Evolutionary conservation across 306 rosid species (phyloP).

Genomic region (Prunus armeniaca): DNA sequence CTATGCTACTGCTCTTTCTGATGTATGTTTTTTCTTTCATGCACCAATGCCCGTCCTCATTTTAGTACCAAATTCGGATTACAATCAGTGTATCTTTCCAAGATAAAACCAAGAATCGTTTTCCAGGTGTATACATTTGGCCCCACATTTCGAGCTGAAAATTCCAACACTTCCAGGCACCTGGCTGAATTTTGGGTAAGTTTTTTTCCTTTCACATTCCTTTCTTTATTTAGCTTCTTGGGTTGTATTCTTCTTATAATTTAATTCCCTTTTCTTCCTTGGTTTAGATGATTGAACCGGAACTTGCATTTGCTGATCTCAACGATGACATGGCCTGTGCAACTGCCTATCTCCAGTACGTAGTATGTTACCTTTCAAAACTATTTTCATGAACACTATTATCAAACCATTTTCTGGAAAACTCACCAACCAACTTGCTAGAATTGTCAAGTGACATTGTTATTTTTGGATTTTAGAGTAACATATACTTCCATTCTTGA

Average conservation of each 20-base stretch:
- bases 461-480: conserved; percentile 10
- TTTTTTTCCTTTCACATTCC: conserved; percentile 11
- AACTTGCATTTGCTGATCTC: conserved; percentile 97
- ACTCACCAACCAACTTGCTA: conserved; percentile 8
- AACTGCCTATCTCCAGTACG: conserved; percentile 95
- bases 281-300: conserved; percentile 90
- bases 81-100: not conserved
- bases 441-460: conserved; percentile 4
- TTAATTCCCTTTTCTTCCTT: conserved; percentile 14
- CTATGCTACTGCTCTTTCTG: conserved; percentile 95
- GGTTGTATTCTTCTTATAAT: conserved; percentile 13
- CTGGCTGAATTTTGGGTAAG: conserved; percentile 96
- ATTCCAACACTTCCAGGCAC: conserved; percentile 94
- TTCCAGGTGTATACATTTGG: conserved; percentile 92
- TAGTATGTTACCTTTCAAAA: conserved; percentile 66
- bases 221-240: conserved; percentile 8
- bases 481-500: conserved; percentile 24
- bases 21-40: conserved; percentile 45
- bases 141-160: conserved; percentile 95
- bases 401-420: conserved; percentile 19
- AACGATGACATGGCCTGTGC: conserved; percentile 98
- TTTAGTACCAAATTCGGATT: conserved; percentile 18
- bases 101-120: conserved; percentile 7
- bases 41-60: not conserved
- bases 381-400: conserved; percentile 20